These are phyloP conservation scores for Penicillium hordei DNA, from an alignment of 2,329 filamentous ascomycete species.

Conservation along the genomic window DNA sequence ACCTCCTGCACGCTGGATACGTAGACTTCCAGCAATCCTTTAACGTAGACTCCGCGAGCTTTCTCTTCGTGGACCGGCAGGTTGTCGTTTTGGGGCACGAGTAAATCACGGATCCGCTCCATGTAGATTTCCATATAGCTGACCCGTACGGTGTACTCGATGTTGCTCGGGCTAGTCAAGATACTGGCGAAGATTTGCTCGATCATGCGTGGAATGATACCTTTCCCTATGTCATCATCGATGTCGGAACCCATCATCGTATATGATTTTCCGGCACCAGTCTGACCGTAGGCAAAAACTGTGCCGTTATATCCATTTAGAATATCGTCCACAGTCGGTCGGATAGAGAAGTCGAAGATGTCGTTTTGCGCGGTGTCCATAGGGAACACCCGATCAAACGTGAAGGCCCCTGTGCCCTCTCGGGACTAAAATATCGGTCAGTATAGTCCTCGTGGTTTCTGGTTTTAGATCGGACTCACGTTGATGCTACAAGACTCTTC, in stretches of 20 bases:
- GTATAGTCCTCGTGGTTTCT: constrained; percentile 17
- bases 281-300: constrained; percentile 98
- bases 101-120: constrained; percentile 93
- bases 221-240: constrained; percentile 80
- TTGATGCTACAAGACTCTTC: constrained; percentile 85
- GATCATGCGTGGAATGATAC: constrained; percentile 94
- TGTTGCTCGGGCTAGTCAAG: constrained; percentile 83
- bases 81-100: constrained; percentile 92
- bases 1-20: constrained; percentile 94
- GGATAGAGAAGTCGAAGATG: constrained; percentile 98
- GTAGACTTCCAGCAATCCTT: constrained; percentile 90
- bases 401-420: constrained; percentile 83
- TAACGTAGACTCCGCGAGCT: constrained; percentile 92
- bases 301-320: constrained; percentile 99
- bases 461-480: constrained; percentile 53
- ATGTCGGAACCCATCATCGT: constrained; percentile 99
- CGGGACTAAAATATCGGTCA: constrained; percentile 60
- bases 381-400: constrained; percentile 96
- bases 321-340: constrained; percentile 93
- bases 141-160: constrained; percentile 97
- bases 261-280: constrained; percentile 96
- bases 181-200: constrained; percentile 98
- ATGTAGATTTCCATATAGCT: constrained; percentile 99
- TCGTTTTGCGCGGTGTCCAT: constrained; percentile 88
- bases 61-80: constrained; percentile 98